Evolutionary conservation across 1,139 yeast species (phyloP), one percentile per base, ranked within the genome.

Genomic region (Blastobotrys apis): DNA sequence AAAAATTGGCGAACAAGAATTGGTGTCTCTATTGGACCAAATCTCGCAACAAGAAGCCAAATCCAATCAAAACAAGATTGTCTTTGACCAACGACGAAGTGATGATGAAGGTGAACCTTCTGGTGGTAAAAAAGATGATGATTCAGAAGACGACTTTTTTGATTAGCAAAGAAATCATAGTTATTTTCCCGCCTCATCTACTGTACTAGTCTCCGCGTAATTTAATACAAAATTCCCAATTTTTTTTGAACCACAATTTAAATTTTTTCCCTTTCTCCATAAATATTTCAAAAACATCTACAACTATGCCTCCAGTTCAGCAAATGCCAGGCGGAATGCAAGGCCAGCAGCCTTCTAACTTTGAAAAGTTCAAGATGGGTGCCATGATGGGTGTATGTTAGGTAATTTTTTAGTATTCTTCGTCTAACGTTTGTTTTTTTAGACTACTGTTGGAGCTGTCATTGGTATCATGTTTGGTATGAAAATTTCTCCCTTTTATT

Each of bases 341-440:
- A 51, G 16, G 15, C 21, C 82, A 76, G 52, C 87, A 83, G 63
- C 95, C 94, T 48, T 83, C 96, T 40, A 81, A 84, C 68, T 88
- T 88, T 70, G 96, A 92, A 51, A 92, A 90, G 71, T 85, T 92
- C 77, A 92, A 92, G 70, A 94, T 92, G 97, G 98, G 98, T 46
- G 83, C 90, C 52, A 72, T 90, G 70, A 94, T 92, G 97, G 98
- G 98, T 47, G 77, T 67, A 63, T 52, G 74, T 34, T 8, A 15
- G 5, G 12, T 26, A 23, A 15, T 15, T 8, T 27, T 26, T 23
- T 13, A 33, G 2, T 12, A 13, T 4, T 29, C 19, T 12, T n/a
- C 25, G 17, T 17, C 31, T 41, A 37, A 37, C 45, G 38, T 33
- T 27, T 25, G 6, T 10, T n/a, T 15, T 29, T 35, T 10, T 44